Base-by-base conservation (phyloP, 768 basidiomycete species). In the Candolleomyces eurysporus region DNA sequence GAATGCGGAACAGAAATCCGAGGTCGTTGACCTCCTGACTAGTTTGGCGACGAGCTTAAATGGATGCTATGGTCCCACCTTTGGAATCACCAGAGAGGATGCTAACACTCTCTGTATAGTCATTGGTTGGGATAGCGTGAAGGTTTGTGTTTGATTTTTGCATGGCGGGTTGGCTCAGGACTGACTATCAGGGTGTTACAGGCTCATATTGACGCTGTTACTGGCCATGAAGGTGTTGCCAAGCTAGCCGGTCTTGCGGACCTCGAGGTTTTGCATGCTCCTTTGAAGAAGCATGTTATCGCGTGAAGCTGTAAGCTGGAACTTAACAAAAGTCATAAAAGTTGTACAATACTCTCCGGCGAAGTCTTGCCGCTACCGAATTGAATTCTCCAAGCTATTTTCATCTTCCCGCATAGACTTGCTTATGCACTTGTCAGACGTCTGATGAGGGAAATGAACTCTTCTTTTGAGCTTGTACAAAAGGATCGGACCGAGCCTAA, bases 81-180 rank as follows among this genome's bases (percentile, higher is more conserved):
- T 26, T 14, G 53, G 54, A 21, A 9, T 17, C 13, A 50, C 30
- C 11, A 26, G 30, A 39, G 53, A 46, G 48, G 21, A 30, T 26
- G 8, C 30, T 9, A 31, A 32, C 19, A 54, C 8, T 48, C 1
- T 56, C 1, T 45, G 39, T 16, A n/a, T 57, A 13, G 16, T 48
- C 6, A 21, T 61, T 19, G 54, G 60, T 8, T 61, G 60, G 60
- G 60, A 61, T 50, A 49, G 40, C 39, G 53, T 54, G 31, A 43
- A 61, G 54, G 60, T 61, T 31, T 7, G 60, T 14, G 8, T 3
- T 36, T 14, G 22, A 5, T 14, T 5, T 11, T 16, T 54, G 5
- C 31, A 39, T 40, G 7, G 19, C 8, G 10, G 19, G 32, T 30
- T 21, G 30, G 17, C 19, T 21, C 22, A 13, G 17, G 14, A 39